phyloP scores from a whole-genome alignment of 2,329 filamentous ascomycete genomes.

The Trichoderma hamatum region DNA sequence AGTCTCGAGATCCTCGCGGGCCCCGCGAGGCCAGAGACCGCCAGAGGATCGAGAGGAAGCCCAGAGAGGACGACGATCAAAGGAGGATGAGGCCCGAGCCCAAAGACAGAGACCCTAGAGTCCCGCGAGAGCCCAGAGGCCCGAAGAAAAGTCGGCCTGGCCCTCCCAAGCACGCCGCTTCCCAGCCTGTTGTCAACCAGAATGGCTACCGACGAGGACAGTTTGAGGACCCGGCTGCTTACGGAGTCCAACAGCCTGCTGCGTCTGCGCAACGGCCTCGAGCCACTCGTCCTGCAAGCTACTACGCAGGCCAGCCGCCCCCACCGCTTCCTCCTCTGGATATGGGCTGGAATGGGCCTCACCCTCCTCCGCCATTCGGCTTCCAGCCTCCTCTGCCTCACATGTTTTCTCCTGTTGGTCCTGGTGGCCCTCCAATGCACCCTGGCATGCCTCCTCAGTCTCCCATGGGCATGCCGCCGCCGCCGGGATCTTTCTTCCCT shows the following conservation, averaged over 20 bases:
- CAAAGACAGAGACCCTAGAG: slow-evolving; percentile 34
- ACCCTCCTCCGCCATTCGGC: slow-evolving; percentile 33
- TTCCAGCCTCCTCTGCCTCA: slow-evolving; percentile 40
- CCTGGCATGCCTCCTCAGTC: slow-evolving; percentile 35
- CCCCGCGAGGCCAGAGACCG: slow-evolving; percentile 28
- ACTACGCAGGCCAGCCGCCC: slow-evolving; percentile 41
- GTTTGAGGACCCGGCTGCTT: slow-evolving; percentile 42
- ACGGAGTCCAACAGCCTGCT: slow-evolving; percentile 42
- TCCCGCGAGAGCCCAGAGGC: slow-evolving; percentile 31
- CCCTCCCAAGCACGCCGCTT: slow-evolving; percentile 38
- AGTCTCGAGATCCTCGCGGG: background rate
- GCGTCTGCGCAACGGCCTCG: slow-evolving; percentile 39
- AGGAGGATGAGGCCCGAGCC: slow-evolving; percentile 25
- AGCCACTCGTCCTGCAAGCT: slow-evolving; percentile 42
- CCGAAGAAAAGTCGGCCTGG: slow-evolving; percentile 38
- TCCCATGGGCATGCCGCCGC: slow-evolving; percentile 35
- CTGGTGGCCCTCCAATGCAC: slow-evolving; percentile 30
- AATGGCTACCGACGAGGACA: slow-evolving; percentile 37
- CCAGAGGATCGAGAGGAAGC: slow-evolving; percentile 34
- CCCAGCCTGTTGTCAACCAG: slow-evolving; percentile 41
- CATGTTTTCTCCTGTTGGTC: slow-evolving; percentile 29
- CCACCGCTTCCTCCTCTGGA: slow-evolving; percentile 34
- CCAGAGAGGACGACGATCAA: slow-evolving; percentile 32
- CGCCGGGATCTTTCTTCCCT: slow-evolving; percentile 35
- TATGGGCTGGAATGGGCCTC: slow-evolving; percentile 37